Evolutionary conservation across 2,329 filamentous ascomycete genomes (phyloP).

Genomic region (Talaromyces pinophilus): DNA sequence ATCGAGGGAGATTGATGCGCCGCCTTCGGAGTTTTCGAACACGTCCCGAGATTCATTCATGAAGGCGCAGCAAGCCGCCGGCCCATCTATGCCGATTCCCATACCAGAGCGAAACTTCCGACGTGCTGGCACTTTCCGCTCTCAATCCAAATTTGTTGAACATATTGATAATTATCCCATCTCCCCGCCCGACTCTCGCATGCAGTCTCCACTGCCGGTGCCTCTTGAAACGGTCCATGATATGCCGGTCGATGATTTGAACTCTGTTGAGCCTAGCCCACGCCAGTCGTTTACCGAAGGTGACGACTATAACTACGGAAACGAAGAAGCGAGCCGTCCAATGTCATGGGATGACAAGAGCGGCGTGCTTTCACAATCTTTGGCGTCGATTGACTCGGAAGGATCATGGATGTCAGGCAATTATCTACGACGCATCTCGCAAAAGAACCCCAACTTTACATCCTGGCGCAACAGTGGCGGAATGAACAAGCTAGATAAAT

Average conservation of each 20-base stretch:
- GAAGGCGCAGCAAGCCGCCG: constrained; percentile 54
- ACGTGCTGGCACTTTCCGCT: constrained; percentile 65
- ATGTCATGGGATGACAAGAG: constrained; percentile 46
- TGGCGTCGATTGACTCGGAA: constrained; percentile 94
- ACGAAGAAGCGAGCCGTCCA: constrained; percentile 32
- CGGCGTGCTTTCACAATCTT: constrained; percentile 69
- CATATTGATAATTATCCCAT: constrained; percentile 83
- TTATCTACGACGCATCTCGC: constrained; percentile 53
- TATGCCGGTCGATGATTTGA: constrained; percentile 19
- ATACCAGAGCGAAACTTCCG: constrained; percentile 46
- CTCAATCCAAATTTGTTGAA: constrained; percentile 87
- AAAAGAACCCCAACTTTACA: constrained; percentile 38
- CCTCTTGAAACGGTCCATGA: constrained; percentile 44
- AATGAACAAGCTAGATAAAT: constrained; percentile 53
- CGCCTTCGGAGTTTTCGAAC: constrained; percentile 82
- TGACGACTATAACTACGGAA: constrained; percentile 37
- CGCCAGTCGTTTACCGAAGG: constrained; percentile 30
- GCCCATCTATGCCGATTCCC: constrained; percentile 39
- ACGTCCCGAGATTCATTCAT: constrained; percentile 85
- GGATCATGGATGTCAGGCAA: constrained; percentile 92
- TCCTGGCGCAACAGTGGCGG: constrained; percentile 45
- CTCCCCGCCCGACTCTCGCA: constrained; percentile 79
- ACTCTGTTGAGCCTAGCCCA: constrained; percentile 25
- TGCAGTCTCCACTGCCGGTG: constrained; percentile 69
- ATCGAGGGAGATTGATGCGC: constrained; percentile 52